Evolutionary conservation across 768 basidiomycete species (phyloP).

Genomic region (Solioccasus polychromus): DNA sequence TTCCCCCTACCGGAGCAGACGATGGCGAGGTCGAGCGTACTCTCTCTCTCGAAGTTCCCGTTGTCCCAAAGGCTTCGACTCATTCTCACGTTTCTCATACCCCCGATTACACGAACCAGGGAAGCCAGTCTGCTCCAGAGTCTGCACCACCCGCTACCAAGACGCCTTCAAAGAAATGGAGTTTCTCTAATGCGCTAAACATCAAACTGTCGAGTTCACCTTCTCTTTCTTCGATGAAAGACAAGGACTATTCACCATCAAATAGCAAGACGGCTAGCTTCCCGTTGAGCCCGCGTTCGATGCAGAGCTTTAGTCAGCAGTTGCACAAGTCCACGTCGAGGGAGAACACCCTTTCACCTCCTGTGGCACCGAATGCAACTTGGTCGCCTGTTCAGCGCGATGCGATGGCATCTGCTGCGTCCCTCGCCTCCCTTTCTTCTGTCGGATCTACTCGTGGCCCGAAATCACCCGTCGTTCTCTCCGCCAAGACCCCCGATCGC

Average conservation of each 20-base stretch:
- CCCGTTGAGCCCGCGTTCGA: conserved; percentile 64
- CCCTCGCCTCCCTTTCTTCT: conserved; percentile 72
- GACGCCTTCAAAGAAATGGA: conserved; percentile 96
- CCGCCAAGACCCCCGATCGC: conserved; percentile 65
- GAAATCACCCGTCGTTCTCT: conserved; percentile 39
- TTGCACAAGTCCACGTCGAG: conserved; percentile 68
- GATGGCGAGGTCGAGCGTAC: conserved; percentile 48
- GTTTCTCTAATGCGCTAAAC: conserved; percentile 83
- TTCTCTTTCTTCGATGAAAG: conserved; percentile 52
- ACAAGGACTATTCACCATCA: conserved; percentile 36
- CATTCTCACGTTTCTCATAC: conserved; percentile 34
- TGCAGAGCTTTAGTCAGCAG: conserved; percentile 60
- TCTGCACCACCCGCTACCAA: conserved; percentile 51
- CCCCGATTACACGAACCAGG: conserved; percentile 38
- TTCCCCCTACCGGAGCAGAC: conserved; percentile 45
- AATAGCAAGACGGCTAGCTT: conserved; percentile 49
- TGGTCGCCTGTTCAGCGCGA: conserved; percentile 74
- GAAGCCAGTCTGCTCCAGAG: conserved; percentile 40
- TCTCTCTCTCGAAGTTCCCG: conserved; percentile 51
- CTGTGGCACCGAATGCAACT: conserved; percentile 40
- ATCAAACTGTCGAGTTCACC: conserved; percentile 69
- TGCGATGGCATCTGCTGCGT: conserved; percentile 77
- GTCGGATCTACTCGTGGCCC: conserved; percentile 60
- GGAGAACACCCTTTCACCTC: conserved; percentile 52
- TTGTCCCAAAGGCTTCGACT: conserved; percentile 20